phyloP scores from a whole-genome alignment of 352 stramenopile genomes.

The Phytophthora cactorum region DNA sequence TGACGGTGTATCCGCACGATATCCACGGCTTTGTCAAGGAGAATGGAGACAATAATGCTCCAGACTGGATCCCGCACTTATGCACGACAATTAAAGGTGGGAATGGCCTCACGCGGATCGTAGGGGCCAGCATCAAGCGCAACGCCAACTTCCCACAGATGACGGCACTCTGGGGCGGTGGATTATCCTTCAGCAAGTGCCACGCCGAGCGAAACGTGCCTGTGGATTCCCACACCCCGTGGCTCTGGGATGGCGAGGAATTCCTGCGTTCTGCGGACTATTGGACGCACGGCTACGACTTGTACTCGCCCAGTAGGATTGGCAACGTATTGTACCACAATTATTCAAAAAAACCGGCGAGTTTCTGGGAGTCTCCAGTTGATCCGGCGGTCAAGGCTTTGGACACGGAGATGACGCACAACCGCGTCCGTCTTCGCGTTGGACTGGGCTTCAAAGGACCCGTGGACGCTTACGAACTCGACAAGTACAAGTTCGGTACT shows the following conservation, averaged over 20 bases:
- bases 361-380: conserved; percentile 55
- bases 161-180: conserved; percentile 67
- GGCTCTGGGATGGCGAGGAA: conserved; percentile 70
- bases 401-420: conserved; percentile 56
- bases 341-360: conserved; percentile 62
- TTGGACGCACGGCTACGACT: conserved; percentile 69
- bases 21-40: conserved; percentile 79
- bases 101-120: conserved; percentile 65
- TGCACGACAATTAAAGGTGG: conserved; percentile 70
- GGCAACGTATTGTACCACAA: conserved; percentile 71
- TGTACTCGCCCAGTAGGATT: conserved; percentile 60
- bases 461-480: conserved; percentile 56
- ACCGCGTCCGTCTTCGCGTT: conserved; percentile 55
- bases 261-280: conserved; percentile 61
- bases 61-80: conserved; percentile 68
- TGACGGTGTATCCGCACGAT: conserved; percentile 82
- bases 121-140: conserved; percentile 78
- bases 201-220: conserved; percentile 71
- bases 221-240: conserved; percentile 74
- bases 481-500: conserved; percentile 55
- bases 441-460: conserved; percentile 55
- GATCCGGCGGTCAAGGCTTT: conserved; percentile 40
- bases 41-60: conserved; percentile 75
- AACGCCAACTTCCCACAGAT: conserved; percentile 70
- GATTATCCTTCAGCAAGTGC: conserved; percentile 81